Base-by-base conservation (phyloP, 2,329 filamentous ascomycete genomes). In the Trichoderma lentiforme region DNA sequence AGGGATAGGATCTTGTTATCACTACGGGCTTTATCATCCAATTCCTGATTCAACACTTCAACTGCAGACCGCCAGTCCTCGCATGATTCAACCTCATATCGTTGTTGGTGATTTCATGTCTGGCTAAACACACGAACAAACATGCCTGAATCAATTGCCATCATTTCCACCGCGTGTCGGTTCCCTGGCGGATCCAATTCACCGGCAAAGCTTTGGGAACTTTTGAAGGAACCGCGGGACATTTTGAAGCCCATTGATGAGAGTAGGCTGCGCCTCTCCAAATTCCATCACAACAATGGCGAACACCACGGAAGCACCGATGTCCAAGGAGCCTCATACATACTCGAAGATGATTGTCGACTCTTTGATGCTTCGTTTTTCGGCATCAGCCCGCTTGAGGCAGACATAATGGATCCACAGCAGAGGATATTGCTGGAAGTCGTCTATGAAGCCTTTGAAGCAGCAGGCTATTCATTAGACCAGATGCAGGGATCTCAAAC, bases 391-490 rank as follows among this genome's bases (percentile, higher is more conserved):
- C 57, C 71, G 1, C 9, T 24, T 3, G 74, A n/a, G 51, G 73
- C 73, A 0, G 51, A 61, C 6, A 24, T 68, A 18, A 75, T 75
- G 34, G 74, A 75, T 58, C 74, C 74, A 4, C 74, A 75, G 58
- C 73, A 74, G 32, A 70, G 74, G 4, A 32, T 75, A 15, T 51
- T 75, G 9, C 78, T 86, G 0, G 84, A 86, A 71, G 77, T 79
- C 2, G 80, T 81, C 2, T 84, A 83, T 56, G 83, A 84, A 71
- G 79, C 80, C 6, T 74, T 84, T 0, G 83, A 84, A 63, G 81
- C 79, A 61, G 79, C 82, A 75, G 74, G 14, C 75, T 75, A 7
- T 75, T 82, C 15, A 47, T 39, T 39, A 39, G 36, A 39, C 7
- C 36, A 39, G 36, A 39, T 39, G 36, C 36, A 39, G 3, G 36